A percentile compares a stretch with the other conserved stretches of the same genome.
Evolutionary conservation across 2,329 filamentous ascomycete species (phyloP).

Genomic region (Pezicula radicicola): DNA sequence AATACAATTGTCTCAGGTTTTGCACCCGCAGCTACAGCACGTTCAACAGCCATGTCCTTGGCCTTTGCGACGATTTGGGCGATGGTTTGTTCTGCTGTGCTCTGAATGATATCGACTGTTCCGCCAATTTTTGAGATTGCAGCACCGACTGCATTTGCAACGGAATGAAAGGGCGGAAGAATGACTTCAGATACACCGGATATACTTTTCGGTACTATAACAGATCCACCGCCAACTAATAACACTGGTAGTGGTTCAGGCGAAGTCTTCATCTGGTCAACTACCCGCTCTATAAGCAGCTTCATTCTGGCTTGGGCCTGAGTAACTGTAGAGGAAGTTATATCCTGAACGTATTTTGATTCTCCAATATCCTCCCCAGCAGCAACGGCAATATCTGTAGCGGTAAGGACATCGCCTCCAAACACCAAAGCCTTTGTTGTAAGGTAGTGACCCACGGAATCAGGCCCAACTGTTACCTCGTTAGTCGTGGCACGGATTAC

Average conservation of each 20-base stretch:
- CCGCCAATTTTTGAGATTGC: slow-evolving; percentile 35
- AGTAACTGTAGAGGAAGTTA: slow-evolving; percentile 11
- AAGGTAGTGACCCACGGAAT: slow-evolving; percentile 50
- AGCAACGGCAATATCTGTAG: slow-evolving; percentile 46
- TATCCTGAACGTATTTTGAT: slow-evolving; percentile 6
- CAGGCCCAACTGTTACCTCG: slow-evolving; percentile 45
- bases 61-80: slow-evolving; percentile 13
- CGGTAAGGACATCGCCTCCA: slow-evolving; percentile 48
- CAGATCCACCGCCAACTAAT: slow-evolving; percentile 53
- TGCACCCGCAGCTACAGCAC: slow-evolving; percentile 15
- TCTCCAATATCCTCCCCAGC: slow-evolving; percentile 20
- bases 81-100: slow-evolving; percentile 10
- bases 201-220: slow-evolving; percentile 41
- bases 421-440: slow-evolving; percentile 46
- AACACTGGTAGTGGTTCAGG: slow-evolving; percentile 48
- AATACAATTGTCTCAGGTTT: slow-evolving; percentile 12
- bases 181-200: slow-evolving; percentile 46
- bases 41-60: slow-evolving; percentile 12
- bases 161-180: slow-evolving; percentile 46
- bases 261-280: slow-evolving; percentile 55
- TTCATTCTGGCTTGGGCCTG: slow-evolving; percentile 23
- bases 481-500: slow-evolving; percentile 29
- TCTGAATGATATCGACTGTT: slow-evolving; percentile 19
- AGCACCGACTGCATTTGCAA: slow-evolving; percentile 57
- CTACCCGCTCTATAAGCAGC: slow-evolving; percentile 45